Base-by-base conservation (phyloP, 495 filamentous ascomycete genomes). In the Chaetomidium leptoderma region DNA sequence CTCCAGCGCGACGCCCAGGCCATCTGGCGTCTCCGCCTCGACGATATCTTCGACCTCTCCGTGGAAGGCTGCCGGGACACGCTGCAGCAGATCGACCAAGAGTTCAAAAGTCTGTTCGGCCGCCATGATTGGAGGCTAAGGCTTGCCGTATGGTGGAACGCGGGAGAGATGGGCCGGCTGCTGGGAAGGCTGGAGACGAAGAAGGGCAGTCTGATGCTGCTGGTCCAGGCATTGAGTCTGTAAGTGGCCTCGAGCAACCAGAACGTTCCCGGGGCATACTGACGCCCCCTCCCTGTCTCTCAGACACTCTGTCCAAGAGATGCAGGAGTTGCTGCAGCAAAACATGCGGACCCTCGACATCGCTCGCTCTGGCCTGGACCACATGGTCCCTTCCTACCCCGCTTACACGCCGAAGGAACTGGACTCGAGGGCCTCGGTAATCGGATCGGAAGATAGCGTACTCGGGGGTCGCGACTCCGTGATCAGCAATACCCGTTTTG, bases 311-410 rank as follows among this genome's bases (percentile, higher is more conserved):
- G 45, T 48, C 16, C 29, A 32, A 13, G 45, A 48, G 1, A 17
- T 48, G 45, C 45, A 48, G n/a, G 45, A 32, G n/a, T 19, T 48
- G 27, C 26, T 48, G 29, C 45, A 48, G 2, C 27, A 48, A 19
- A 48, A 48, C 27, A 30, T 17, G 27, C 2, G 19, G 27, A 48
- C 45, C 6, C 45, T 48, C 7, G 45, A 48, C 3, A 26, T 48
- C 6, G 27, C 45, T 9, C 27, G 45, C 4, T n/a, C 33, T 19
- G 45, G 45, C 7, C 27, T 48, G 27, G 45, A 48, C 9, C 27
- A 32, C 16, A 48, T 48, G 27, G 27, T 32, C 7, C 45, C 16
- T 19, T 48, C 45, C 6, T 48, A 48, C 16, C 45, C 45, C 16
- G 45, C 45, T 8, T 32, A 10, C 45, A 48, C 26, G 26, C 16